These are phyloP conservation scores for Deuterostichococcus epilithicus DNA, from an alignment of 139 green algal genomes.

Conservation along the genomic window DNA sequence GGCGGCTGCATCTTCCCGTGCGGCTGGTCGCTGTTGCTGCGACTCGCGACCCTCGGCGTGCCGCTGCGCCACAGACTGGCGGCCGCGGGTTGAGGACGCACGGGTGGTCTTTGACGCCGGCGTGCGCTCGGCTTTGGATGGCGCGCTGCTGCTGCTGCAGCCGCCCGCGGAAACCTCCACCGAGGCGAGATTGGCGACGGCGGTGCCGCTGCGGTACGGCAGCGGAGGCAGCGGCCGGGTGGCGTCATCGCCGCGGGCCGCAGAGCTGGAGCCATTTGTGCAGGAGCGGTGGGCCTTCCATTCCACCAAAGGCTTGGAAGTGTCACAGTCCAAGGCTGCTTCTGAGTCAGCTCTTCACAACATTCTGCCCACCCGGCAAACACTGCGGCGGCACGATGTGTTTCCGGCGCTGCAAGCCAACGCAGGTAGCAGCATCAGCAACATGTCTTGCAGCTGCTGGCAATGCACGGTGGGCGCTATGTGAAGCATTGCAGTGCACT, in stretches of 20 bases:
- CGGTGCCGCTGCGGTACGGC: not conserved
- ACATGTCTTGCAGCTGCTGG: too few relatives aligned
- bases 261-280: slow-evolving; percentile 56
- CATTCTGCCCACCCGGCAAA: too few relatives aligned
- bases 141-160: slow-evolving; percentile 44
- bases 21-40: too few relatives aligned
- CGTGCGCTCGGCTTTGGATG: slow-evolving; percentile 35
- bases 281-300: slow-evolving; percentile 38
- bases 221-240: slow-evolving; percentile 4
- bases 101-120: slow-evolving; percentile 36
- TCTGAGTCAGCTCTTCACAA: too few relatives aligned
- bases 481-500: too few relatives aligned
- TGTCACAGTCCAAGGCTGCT: too few relatives aligned
- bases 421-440: too few relatives aligned
- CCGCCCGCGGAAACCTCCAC: not conserved
- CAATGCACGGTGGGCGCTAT: too few relatives aligned
- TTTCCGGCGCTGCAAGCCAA: too few relatives aligned
- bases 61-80: slow-evolving; percentile 30
- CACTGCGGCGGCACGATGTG: too few relatives aligned
- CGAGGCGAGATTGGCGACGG: not conserved
- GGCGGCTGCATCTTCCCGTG: too few relatives aligned
- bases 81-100: slow-evolving; percentile 34
- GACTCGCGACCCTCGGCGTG: not conserved
- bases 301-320: too few relatives aligned
- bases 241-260: slow-evolving; percentile 21